Percentiles rank a stretch among this genome's conserved stretches.
These are phyloP conservation scores for Xylaria sp. DNA, from an alignment of 2,329 filamentous ascomycete species.

Conservation along the genomic window DNA sequence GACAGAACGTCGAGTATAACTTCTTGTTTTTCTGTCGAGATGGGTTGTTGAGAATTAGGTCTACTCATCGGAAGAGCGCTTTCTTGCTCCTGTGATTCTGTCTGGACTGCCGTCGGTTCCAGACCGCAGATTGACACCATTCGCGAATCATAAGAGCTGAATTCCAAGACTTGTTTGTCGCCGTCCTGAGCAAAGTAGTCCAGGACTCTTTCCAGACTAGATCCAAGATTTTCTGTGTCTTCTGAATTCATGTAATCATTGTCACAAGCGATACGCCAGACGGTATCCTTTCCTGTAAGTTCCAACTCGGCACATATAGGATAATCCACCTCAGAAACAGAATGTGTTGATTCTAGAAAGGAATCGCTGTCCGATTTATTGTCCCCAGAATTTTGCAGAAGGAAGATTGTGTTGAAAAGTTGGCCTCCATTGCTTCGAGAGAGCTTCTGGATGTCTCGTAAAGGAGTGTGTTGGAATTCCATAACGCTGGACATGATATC, in stretches of 20 bases:
- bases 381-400: constrained; percentile 57
- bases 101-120: constrained; percentile 52
- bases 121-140: constrained; percentile 73
- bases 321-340: constrained; percentile 78
- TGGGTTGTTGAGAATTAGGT: background rate
- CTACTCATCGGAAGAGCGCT: background rate
- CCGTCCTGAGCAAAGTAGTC: constrained; percentile 62
- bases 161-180: constrained; percentile 63
- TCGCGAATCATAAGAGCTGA: constrained; percentile 51
- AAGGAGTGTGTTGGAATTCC: constrained; percentile 80
- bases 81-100: background rate
- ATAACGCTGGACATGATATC: constrained; percentile 71
- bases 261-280: constrained; percentile 80
- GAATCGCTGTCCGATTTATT: background rate
- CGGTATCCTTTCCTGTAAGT: constrained; percentile 60
- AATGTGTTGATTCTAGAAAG: constrained; percentile 71
- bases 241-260: constrained; percentile 59
- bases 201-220: constrained; percentile 69
- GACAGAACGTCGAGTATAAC: constrained; percentile 60
- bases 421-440: constrained; percentile 48
- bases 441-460: constrained; percentile 73
- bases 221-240: constrained; percentile 63
- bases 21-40: constrained; percentile 6
- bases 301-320: constrained; percentile 86
- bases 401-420: constrained; percentile 67